Conservation (phyloP, 179 eudicot species). For the Camellia oleifera region DNA sequence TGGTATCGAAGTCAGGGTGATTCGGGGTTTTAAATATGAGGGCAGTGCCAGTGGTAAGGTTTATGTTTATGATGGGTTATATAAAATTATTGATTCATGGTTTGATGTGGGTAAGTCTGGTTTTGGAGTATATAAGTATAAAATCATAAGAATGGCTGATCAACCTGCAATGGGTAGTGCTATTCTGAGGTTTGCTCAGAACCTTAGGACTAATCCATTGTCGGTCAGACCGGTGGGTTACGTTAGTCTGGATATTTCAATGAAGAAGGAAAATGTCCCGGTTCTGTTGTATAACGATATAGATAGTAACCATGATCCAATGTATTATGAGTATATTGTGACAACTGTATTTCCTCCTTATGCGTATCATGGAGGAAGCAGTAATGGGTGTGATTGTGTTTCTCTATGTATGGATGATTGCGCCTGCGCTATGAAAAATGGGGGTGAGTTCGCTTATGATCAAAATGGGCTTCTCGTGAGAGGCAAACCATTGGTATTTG, state of each 20-base stretch:
- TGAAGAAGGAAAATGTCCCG: constrained; percentile 63
- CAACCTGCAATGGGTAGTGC: constrained; percentile 90
- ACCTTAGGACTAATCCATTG: constrained; percentile 47
- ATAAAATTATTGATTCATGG: constrained; percentile 65
- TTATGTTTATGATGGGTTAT: constrained; percentile 96
- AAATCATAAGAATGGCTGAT: constrained; percentile 61
- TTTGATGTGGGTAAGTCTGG: constrained; percentile 94
- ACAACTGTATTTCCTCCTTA: constrained; percentile 62
- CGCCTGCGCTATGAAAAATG: constrained; percentile 66
- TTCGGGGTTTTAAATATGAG: constrained; percentile 73
- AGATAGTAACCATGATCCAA: constrained; percentile 60
- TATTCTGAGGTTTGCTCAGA: constrained; percentile 51
- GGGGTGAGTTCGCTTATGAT: constrained; percentile 85
- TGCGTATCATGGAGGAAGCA: constrained; percentile 40
- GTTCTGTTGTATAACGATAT: constrained; percentile 71
- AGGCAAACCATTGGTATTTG: constrained; percentile 85
- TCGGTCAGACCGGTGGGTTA: constrained; percentile 65
- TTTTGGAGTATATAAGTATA: constrained; percentile 88
- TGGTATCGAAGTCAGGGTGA: constrained; percentile 85
- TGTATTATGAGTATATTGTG: constrained; percentile 58
- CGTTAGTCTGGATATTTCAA: constrained; percentile 66
- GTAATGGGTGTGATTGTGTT: constrained; percentile 65
- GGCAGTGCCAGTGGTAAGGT: constrained; percentile 73
- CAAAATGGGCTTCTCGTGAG: constrained; percentile 62
- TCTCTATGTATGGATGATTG: constrained; percentile 57